phyloP scores from a whole-genome alignment of 2,329 filamentous ascomycete genomes.

The Hyphodiscus sp. region DNA sequence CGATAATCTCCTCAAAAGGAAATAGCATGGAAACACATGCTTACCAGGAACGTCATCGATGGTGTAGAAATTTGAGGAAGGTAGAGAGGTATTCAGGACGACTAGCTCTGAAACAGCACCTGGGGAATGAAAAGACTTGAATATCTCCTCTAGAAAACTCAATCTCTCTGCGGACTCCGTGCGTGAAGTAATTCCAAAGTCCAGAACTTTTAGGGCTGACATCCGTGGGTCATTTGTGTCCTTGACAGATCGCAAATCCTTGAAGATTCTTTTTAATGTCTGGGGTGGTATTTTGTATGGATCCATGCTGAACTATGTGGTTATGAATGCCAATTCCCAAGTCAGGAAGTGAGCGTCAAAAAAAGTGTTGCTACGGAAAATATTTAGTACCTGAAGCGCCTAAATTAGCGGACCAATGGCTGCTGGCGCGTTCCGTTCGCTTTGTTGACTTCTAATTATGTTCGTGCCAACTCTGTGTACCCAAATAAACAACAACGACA shows the following conservation, averaged over 20 bases:
- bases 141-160: background rate
- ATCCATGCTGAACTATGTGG: slow-evolving; percentile 43
- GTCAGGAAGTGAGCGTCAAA: no score
- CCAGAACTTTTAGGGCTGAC: background rate
- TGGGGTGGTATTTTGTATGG: slow-evolving; percentile 73
- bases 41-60: slow-evolving; percentile 63
- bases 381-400: no score
- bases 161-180: background rate
- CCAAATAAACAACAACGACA: slow-evolving; percentile 12
- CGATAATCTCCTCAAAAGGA: background rate
- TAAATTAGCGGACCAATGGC: no score
- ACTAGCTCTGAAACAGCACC: background rate
- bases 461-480: slow-evolving; percentile 18
- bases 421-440: slow-evolving; percentile 8
- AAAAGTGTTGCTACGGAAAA: no score
- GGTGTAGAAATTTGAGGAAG: slow-evolving; percentile 29
- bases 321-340: background rate
- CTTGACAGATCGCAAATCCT: slow-evolving; percentile 32
- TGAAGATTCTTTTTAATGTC: slow-evolving; percentile 65
- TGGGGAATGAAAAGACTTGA: background rate
- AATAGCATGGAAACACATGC: background rate
- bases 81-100: background rate
- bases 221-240: background rate
- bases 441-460: slow-evolving; percentile 10
- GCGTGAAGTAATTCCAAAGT: background rate